A percentile compares a stretch with the other conserved stretches of the same genome.
Evolutionary conservation across 1,284 basidiomycete genomes (phyloP).

Genomic region (Heterobasidion occidentale): DNA sequence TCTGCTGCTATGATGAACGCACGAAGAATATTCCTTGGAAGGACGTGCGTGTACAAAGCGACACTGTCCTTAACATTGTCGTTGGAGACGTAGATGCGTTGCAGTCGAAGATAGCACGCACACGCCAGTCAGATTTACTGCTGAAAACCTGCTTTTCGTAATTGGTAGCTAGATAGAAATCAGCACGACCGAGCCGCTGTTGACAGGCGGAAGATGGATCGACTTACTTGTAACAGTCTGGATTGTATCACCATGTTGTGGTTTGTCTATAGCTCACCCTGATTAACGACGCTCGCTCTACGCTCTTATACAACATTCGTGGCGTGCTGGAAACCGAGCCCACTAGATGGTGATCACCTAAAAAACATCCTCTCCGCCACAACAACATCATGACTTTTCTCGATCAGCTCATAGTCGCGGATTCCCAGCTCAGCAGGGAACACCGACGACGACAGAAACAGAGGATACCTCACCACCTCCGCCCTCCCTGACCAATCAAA

Average conservation of each 20-base stretch:
- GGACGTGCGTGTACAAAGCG: conserved; percentile 87
- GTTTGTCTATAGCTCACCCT: conserved; percentile 55
- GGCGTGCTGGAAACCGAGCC: too few species aligned
- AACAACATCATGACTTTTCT: too few species aligned
- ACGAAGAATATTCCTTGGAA: conserved; percentile 95
- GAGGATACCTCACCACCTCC: too few species aligned
- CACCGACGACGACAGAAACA: too few species aligned
- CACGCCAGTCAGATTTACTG: conserved; percentile 99
- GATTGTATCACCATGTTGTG: conserved; percentile 93
- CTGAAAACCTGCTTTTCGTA: conserved; percentile 98
- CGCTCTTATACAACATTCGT: too few species aligned
- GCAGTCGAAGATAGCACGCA: conserved; percentile 93
- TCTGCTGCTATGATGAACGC: conserved; percentile 94
- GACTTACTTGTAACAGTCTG: conserved; percentile 86
- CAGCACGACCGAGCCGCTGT: conserved; percentile 6
- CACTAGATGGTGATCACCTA: too few species aligned
- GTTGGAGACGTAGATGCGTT: conserved; percentile 98
- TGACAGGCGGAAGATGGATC: neutral
- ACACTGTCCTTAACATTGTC: conserved; percentile 99
- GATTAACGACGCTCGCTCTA: too few species aligned
- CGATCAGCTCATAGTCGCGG: too few species aligned
- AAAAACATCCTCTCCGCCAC: too few species aligned
- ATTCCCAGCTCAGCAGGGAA: too few species aligned
- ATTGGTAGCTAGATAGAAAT: conserved; percentile 62
- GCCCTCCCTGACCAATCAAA: too few species aligned